Evolutionary conservation across 768 basidiomycete species (phyloP).

Genomic region (Macrolepiota fuliginosa): DNA sequence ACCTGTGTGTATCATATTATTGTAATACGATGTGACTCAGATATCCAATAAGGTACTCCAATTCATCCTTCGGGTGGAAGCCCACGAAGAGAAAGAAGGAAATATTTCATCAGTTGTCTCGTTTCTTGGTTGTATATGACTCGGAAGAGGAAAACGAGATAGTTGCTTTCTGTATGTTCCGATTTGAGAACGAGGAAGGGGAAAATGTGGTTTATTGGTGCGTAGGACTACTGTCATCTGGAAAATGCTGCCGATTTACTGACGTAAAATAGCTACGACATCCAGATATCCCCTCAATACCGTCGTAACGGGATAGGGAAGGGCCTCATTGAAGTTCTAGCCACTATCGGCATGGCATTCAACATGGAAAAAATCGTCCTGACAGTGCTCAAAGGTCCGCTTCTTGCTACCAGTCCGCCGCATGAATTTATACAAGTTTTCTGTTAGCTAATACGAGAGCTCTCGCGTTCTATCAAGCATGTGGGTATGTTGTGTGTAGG

Average conservation of each 20-base stretch:
- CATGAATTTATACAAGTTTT: background rate
- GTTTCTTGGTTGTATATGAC: slow-evolving; percentile 51
- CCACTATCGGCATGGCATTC: slow-evolving; percentile 47
- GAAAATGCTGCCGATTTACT: background rate
- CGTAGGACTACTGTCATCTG: slow-evolving; percentile 7
- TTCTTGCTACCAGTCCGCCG: background rate
- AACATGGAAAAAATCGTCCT: slow-evolving; percentile 70
- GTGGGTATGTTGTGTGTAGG: slow-evolving; percentile 43
- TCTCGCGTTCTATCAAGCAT: slow-evolving; percentile 46
- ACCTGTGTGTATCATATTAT: slow-evolving; percentile 29
- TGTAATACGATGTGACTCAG: background rate
- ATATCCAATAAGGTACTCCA: slow-evolving; percentile 38
- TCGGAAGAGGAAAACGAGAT: slow-evolving; percentile 13
- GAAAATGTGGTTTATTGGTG: slow-evolving; percentile 73
- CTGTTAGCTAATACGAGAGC: slow-evolving; percentile 24
- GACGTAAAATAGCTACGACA: slow-evolving; percentile 63
- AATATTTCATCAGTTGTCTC: slow-evolving; percentile 55
- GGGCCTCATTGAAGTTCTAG: slow-evolving; percentile 46
- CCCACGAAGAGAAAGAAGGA: slow-evolving; percentile 54
- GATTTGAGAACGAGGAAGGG: slow-evolving; percentile 68
- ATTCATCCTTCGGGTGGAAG: slow-evolving; percentile 68
- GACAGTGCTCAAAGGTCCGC: slow-evolving; percentile 72
- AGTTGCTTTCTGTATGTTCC: slow-evolving; percentile 55
- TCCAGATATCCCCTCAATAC: slow-evolving; percentile 51
- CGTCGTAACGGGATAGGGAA: slow-evolving; percentile 61